Evolutionary conservation across 2,329 filamentous ascomycete genomes (phyloP), one percentile per base, ranked within the genome.

Genomic region (Zymoseptoria passerinii): DNA sequence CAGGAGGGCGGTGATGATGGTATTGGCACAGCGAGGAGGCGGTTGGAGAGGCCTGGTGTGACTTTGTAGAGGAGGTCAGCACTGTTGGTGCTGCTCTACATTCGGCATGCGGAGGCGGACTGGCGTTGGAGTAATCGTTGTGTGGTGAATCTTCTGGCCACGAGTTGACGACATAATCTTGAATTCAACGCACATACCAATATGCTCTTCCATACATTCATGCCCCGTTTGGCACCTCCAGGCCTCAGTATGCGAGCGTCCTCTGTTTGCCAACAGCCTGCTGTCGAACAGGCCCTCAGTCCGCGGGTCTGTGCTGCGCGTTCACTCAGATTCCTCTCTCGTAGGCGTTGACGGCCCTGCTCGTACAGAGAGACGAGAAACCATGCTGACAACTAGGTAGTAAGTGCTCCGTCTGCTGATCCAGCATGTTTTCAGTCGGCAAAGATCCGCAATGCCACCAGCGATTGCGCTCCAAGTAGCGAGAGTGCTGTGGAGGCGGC

Each of bases 1-100:
- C 94, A 99, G 80, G 89, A 92, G 73, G 80, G 77, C 1, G 92
- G 92, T 44, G 81, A 92, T 54, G 83, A 83, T 16, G 92, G 92
- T 2, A 73, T 95, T 59, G 92, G 92, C 5, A 96, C 91, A 3
- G 92, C 92, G 53, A 94, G 89, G 80, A 80, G 85, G 66, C 88
- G 71, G 60, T 65, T 75, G 20, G 73, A 76, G 66, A 71, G 70
- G 29, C 73, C 73, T 4, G 67, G 67, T 55, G 73, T 68, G 7
- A 67, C 75, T 58, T 71, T 76, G 58, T 76, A 68, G 53, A 56
- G 40, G 8, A 23, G 23, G 20, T 28, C 18, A 18, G 49, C n/a
- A 18, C 19, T 23, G 4, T 23, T 23, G 23, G 23, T 23, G 2
- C 23, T 23, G 23, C 23, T 23, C 23, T 23, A 23, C 23, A 2